Base-by-base conservation (phyloP, 2,329 filamentous ascomycete species). In the Akanthomyces uredinophilus region DNA sequence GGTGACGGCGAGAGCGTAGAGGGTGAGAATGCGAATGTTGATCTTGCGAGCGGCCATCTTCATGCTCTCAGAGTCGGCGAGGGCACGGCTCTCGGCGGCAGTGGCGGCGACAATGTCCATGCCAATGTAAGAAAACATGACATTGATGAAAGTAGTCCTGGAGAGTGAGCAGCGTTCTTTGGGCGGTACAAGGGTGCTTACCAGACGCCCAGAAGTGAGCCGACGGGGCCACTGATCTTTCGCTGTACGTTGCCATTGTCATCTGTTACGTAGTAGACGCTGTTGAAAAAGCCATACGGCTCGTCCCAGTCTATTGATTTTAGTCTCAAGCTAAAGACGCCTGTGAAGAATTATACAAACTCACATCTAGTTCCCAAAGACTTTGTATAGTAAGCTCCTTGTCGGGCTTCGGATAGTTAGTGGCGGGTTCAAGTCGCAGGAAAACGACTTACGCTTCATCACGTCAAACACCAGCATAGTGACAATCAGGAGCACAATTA, bases 31-130 rank as follows among this genome's bases (percentile, higher is more conserved):
- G 58, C 75, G 73, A 14, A 77, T 69, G 61, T 70, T 71, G 61
- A 76, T 74, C 60, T 77, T 77, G 46, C 75, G 68, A 16, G 74
- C 71, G 3, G 71, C 74, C 73, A 77, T 75, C 62, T 77, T 77
- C 70, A 77, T 76, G 61, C 69, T 73, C 60, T 77, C 75, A 0
- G 74, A 70, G 50, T 75, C 68, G 11, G 72, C 65, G 5, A 76
- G 70, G 3, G 71, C 66, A 54, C 68, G 70, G 57, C 69, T 73
- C 55, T 76, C 74, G 10, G 74, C 73, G 14, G 74, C 74, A 0
- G 74, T 77, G 13, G 72, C 72, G 35, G 71, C 73, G 18, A 76
- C 70, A 24, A 75, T 76, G 53, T 77, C 74, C 72, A 77, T 75
- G 35, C 74, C 73, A 1, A 74, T 67, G 63, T 73, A 75, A 1